Conservation (phyloP, 2,329 filamentous ascomycete species). For the Diaporthe batatas region DNA sequence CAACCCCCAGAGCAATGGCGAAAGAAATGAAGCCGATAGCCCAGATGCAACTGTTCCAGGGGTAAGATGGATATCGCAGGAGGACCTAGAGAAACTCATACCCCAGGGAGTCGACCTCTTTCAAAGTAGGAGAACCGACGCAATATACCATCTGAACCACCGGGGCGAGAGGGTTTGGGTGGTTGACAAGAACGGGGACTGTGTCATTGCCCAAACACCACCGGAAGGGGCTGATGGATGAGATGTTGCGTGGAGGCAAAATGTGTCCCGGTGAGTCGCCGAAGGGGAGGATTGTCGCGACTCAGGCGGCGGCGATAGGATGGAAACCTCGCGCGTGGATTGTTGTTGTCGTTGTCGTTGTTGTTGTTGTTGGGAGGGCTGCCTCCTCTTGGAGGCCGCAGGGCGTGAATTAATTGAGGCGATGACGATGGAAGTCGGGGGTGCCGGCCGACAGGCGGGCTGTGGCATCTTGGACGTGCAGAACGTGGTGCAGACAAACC, state of each 20-base stretch:
- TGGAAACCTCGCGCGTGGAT: background rate
- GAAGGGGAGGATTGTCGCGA: background rate
- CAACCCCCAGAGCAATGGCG: no score
- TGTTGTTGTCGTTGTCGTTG: background rate
- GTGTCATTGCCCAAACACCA: background rate
- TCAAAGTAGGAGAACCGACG: background rate
- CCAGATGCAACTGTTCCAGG: background rate
- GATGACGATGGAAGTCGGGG: slow-evolving; percentile 14
- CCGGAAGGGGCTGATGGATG: background rate
- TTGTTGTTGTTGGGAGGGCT: no score
- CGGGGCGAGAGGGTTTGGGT: slow-evolving; percentile 5
- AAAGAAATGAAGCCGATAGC: background rate
- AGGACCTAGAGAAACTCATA: background rate
- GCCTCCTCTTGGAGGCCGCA: slow-evolving; percentile 13
- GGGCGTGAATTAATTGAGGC: background rate
- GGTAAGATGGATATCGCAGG: slow-evolving; percentile 13
- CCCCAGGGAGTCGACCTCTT: background rate
- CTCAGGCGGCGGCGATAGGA: background rate
- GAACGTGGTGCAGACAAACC: background rate
- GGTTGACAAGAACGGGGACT: slow-evolving; percentile 3
- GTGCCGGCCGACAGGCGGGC: slow-evolving; percentile 3
- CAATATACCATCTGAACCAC: background rate
- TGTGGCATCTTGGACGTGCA: background rate
- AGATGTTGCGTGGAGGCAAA: background rate
- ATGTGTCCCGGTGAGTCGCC: background rate